Evolutionary conservation across 306 rosid genomes (phyloP), one percentile per base, ranked within the genome.

Genomic region (Medicago ruthenica): DNA sequence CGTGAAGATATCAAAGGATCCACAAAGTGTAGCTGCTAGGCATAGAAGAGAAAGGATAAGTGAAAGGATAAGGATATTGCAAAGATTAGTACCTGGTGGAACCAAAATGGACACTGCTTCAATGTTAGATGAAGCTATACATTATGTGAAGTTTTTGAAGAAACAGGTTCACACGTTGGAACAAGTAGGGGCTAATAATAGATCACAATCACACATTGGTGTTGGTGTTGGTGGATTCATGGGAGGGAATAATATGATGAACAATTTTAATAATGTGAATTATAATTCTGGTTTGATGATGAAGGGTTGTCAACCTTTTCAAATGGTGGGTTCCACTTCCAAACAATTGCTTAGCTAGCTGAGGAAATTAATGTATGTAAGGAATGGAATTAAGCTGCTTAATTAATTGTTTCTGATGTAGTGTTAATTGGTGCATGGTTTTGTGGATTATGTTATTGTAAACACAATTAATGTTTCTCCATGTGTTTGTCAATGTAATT

Each of bases 91-190:
- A 3, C 98, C 98, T 0, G 98, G 98, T 4, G 97, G 98, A 6
- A 89, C 96, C 0, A 93, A 91, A 68, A 93, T 93, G 98, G 98
- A 93, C 82, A 93, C 98, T 6, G 98, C 98, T 21, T 93, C 98
- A 0, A 93, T 93, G 98, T 42, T 93, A 2, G 98, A 93, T 18
- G 98, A 93, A 72, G 98, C 98, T 5, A 87, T 91, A 14, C 98
- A 93, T 76, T 93, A 93, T 17, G 92, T 93, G 1, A 93, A 93
- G 91, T 93, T 93, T 74, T 84, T 93, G 87, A 93, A 93, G 87
- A 89, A 88, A 69, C 98, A 93, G 48, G 93, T 93, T 16, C 98
- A 91, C 53, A 85, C 89, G 0, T 71, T 93, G 70, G 89, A 93
- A 65, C 94, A 88, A 74, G 90, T 77, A 15, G 97, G 90, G 13